A percentile compares a stretch with the other conserved stretches of the same genome.
Conservation (phyloP, 345 rosid species). For the Orychophragmus violaceus region DNA sequence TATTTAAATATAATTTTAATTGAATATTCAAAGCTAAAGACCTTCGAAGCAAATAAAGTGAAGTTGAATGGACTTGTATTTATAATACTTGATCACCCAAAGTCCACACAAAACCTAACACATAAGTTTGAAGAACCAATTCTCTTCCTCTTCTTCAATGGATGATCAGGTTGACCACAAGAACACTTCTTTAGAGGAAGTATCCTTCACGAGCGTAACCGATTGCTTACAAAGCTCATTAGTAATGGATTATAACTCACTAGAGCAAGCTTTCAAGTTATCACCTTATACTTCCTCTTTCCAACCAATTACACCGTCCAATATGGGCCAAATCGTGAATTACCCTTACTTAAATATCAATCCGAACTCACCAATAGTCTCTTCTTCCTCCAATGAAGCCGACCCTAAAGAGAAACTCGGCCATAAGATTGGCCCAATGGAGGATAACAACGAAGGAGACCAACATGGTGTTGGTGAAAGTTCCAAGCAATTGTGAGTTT, state of each 20-base stretch:
- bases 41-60: slow-evolving; percentile 4
- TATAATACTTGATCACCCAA: slow-evolving; percentile 25
- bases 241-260: slow-evolving; percentile 19
- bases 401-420: slow-evolving; percentile 41
- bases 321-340: background rate
- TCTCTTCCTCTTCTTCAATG: slow-evolving; percentile 7
- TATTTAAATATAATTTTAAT: background rate
- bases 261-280: slow-evolving; percentile 5
- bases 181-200: slow-evolving; percentile 16
- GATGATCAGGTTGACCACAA: background rate
- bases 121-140: background rate
- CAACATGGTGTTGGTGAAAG: slow-evolving; percentile 38
- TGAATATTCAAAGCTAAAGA: slow-evolving; percentile 11
- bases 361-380: slow-evolving; percentile 42
- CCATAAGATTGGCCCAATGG: slow-evolving; percentile 30
- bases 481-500: slow-evolving; percentile 46
- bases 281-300: background rate
- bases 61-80: slow-evolving; percentile 27
- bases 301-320: slow-evolving; percentile 8
- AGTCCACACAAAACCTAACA: slow-evolving; percentile 29
- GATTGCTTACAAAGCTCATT: slow-evolving; percentile 27
- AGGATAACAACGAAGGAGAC: slow-evolving; percentile 20
- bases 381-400: slow-evolving; percentile 56
- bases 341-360: slow-evolving; percentile 1
- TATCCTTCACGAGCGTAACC: slow-evolving; percentile 13